Base-by-base conservation (phyloP, 768 basidiomycete species). In the Mycena chlorophos region DNA sequence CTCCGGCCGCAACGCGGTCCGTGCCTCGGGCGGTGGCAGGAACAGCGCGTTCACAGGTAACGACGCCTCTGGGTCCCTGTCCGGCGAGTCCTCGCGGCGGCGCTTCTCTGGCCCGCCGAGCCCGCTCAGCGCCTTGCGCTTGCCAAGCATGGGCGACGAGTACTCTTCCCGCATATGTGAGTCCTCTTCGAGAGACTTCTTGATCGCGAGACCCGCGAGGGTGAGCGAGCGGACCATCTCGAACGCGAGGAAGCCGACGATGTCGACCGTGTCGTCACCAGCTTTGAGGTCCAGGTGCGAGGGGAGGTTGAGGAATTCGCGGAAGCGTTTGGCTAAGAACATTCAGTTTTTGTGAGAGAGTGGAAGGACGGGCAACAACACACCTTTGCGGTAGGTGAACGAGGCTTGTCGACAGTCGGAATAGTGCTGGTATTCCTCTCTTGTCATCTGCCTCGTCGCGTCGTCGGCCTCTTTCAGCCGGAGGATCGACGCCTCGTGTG, bases 141-240 rank as follows among this genome's bases (percentile, higher is more conserved):
- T 91, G 1, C 87, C 88, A 39, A 85, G 77, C 1, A 83, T 72
- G 0, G 86, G 84, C 0, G 88, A 83, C 2, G 79, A 72, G 56
- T 85, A 85, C 56, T 86, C 84, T 49, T 88, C 89, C 3, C 80
- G 77, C 8, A 87, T 71, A 61, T 83, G 80, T 2, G 86, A 81
- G 55, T 91, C 87, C 67, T 90, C 45, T 46, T 46, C 89, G 31
- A 91, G 75, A 3, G 87, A 79, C 62, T 83, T 86, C 71, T 92
- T 92, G 64, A 94, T 87, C 27, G 87, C 84, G 31, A 94, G 80
- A 2, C 92, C 95, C 1, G 90, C 91, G 38, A 96, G 80, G 0
- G 93, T 94, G 46, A 98, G 81, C 2, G 92, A 91, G 49, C 94
- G 87, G 27, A 98, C 94, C 87, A 96, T 94, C 71, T 98, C 95